Evolutionary conservation across 352 stramenopile genomes (phyloP).

Genomic region (Globisporangium nagaii): DNA sequence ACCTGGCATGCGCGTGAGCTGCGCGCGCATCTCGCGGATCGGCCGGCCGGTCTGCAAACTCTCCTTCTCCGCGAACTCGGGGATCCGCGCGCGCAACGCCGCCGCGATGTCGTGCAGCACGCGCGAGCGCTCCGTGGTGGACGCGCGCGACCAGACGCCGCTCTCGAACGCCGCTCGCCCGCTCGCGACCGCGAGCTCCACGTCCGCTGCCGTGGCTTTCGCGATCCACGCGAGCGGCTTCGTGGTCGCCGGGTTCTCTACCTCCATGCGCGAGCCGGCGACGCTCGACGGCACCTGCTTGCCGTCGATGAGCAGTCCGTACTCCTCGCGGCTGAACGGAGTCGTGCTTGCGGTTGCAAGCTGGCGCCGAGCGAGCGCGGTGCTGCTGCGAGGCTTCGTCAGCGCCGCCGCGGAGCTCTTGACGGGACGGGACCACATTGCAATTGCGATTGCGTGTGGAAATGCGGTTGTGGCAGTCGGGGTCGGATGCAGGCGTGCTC

Average conservation of each 20-base stretch:
- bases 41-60: conserved; percentile 54
- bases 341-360: neutral
- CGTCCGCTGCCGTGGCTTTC: conserved; percentile 25
- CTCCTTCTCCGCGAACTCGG: conserved; percentile 51
- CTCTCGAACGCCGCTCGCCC: conserved; percentile 25
- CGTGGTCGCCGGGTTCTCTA: conserved; percentile 52
- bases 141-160: conserved; percentile 24
- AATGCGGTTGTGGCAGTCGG: neutral
- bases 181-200: conserved; percentile 27
- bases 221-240: conserved; percentile 31
- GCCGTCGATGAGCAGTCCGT: conserved; percentile 44
- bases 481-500: neutral
- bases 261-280: conserved; percentile 12
- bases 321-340: conserved; percentile 25
- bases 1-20: conserved; percentile 39
- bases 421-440: neutral
- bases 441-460: neutral
- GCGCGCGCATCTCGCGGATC: conserved; percentile 54
- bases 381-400: neutral
- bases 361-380: neutral
- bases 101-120: conserved; percentile 38
- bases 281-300: conserved; percentile 23
- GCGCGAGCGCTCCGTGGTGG: conserved; percentile 24
- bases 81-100: conserved; percentile 26
- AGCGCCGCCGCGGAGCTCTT: neutral